Evolutionary conservation across 2,329 filamentous ascomycete species (phyloP), one percentile per base, ranked within the genome.

Genomic region (Fusarium subtropicale): DNA sequence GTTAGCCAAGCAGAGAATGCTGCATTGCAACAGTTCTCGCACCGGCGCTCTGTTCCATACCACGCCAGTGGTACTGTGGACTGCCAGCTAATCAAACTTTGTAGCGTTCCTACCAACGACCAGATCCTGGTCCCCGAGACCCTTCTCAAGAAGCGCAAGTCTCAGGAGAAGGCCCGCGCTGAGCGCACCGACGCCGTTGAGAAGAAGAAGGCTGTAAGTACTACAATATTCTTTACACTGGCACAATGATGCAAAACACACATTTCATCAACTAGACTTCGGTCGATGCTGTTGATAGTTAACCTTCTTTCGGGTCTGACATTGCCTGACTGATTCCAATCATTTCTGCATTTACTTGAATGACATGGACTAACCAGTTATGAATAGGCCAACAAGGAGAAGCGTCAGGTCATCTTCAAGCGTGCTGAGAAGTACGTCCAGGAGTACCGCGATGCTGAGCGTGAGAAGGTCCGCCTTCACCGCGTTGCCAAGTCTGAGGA

Each of bases 281-380:
- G 51, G 92, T 95, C 96, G 82, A 97, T 99, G 96, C 87, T 97
- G 95, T 97, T 94, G 93, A 92, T 88, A 88, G 87, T 88, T 93
- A 93, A 97, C 93, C 93, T 97, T 97, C 94, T 97, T 97, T 97
- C 94, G 94, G 95, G 94, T 93, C 94, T 97, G 96, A 98, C 59
- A 66, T 73, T 75, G 74, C 78, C 79, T 76, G 75, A 77, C 72
- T 73, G 58, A 69, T 75, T 30, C 68, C 65, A 56, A 67, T 64
- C 50, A 69, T 68, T 62, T 63, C 50, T 73, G 61, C 24, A 61
- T 28, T 48, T 48, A 24, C 34, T 69, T 56, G 64, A 36, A 52
- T 55, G 56, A 72, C 56, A 56, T 62, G 61, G 62, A 76, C 81
- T 85, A 72, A 85, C 79, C 74, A 76, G 74, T 75, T 74, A 70